Evolutionary conservation across 2,329 filamentous ascomycete genomes (phyloP), one percentile per base, ranked within the genome.

Genomic region (Aspergillus piperis): DNA sequence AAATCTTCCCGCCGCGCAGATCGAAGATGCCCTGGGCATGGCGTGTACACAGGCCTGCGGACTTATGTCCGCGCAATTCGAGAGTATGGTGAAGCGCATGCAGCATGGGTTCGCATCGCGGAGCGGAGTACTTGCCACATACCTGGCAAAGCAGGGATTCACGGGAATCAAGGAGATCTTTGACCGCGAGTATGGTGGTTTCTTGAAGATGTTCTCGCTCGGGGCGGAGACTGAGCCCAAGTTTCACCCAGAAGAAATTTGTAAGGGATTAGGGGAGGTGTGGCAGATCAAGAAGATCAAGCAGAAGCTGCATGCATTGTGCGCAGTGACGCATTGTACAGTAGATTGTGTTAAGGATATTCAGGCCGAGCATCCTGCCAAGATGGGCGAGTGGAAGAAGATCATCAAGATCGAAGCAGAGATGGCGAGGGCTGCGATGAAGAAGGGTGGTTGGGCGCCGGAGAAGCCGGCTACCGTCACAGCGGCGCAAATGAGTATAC

Each of bases 41-140:
- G 77, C 77, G 2, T 78, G 73, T 56, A 79, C 74, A 0, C 76
- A 80, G 60, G 73, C 73, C 2, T 66, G 75, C 48, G 76, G 75
- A 2, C 64, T 78, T 5, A 80, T 80, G 75, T 71, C 73, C 2
- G 78, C 77, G 3, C 75, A 80, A 58, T 81, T 74, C 58, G 79
- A 76, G 49, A 73, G 74, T 17, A 73, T 76, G 59, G 72, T 77
- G 0, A 82, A 81, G 65, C 74, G 78, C 3, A 78, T 81, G 73
- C 78, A 81, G 63, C 79, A 81, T 61, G 78, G 73, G 8, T 81
- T 82, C 61, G 77, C 78, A 0, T 73, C 78, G 5, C 73, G 78
- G 5, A 80, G 76, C 55, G 78, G 78, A 1, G 69, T 81, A 0
- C 71, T 81, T 15, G 75, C 68, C 0, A 72, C 77, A 0, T 55